Base-by-base conservation (phyloP, 2,329 filamentous ascomycete genomes). In the Colletotrichum nymphaeae region DNA sequence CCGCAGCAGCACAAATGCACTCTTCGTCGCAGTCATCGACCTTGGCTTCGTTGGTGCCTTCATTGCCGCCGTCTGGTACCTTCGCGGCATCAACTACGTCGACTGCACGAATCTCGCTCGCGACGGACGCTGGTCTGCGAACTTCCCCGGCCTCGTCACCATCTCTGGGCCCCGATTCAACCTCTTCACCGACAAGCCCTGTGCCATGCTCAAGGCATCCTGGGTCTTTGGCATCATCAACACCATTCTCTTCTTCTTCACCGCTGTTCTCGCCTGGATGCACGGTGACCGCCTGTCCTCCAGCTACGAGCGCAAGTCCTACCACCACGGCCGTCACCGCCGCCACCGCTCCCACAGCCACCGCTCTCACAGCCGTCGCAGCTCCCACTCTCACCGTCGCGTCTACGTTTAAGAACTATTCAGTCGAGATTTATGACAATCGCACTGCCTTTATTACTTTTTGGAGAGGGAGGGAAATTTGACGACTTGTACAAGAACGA, bases 221-320 rank as follows among this genome's bases (percentile, higher is more conserved):
- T 98, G 95, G 84, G 96, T 95, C 3, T 92, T 98, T 77, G 95
- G 90, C 62, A 98, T 98, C 82, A 97, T 98, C 88, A 94, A 97
- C 82, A 86, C 87, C 76, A 85, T 97, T 76, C 92, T 95, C 81
- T 98, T 97, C 84, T 92, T 93, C 81, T 86, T 93, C 79, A 97
- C 94, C 4, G 89, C 91, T 64, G 83, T 96, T 32, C 86, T 97
- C 56, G 94, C 95, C 30, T 89, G 86, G 76, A 81, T 87, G 76
- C 89, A 86, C 82, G 92, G 84, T 80, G 86, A 86, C 73, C 80
- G 78, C 74, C 53, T 78, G n/a, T 64, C 76, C 81, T 82, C 85
- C 76, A 63, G 76, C 76, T 77, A 81, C 68, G 86, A 88, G 76
- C 86, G 87, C 77, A 86, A 88, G 76, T 78, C 79, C 24, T 77